These are phyloP conservation scores for Rickenella mellea DNA, from an alignment of 768 basidiomycete species.

Conservation along the genomic window DNA sequence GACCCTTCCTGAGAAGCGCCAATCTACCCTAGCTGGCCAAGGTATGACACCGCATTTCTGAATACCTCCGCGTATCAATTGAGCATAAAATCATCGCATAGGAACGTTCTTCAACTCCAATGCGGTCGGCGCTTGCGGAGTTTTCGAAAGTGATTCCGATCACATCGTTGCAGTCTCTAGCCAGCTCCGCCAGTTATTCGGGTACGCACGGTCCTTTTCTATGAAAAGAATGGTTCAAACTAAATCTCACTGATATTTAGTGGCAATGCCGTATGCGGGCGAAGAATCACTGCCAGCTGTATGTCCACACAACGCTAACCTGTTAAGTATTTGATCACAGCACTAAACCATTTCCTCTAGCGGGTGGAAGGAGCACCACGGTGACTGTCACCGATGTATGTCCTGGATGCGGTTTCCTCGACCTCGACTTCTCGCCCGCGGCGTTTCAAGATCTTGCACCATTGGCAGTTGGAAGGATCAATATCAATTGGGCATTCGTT, in stretches of 20 bases:
- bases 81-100: no score
- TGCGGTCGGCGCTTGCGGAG: slow-evolving; percentile 34
- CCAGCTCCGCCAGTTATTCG: slow-evolving; percentile 22
- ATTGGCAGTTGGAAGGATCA: no score
- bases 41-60: no score
- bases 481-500: no score
- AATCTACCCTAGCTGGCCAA: no score
- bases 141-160: slow-evolving; percentile 19
- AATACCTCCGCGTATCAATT: no score
- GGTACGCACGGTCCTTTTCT: no score
- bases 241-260: no score
- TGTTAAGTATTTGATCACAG: slow-evolving; percentile 3
- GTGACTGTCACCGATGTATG: slow-evolving; percentile 22
- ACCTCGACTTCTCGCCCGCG: slow-evolving; percentile 18
- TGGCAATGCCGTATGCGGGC: slow-evolving; percentile 24
- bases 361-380: slow-evolving; percentile 15
- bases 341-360: slow-evolving; percentile 3
- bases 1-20: no score
- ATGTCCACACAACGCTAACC: not conserved
- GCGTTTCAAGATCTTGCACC: slow-evolving; percentile 20
- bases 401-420: slow-evolving; percentile 15
- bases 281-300: slow-evolving; percentile 14
- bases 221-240: no score
- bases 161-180: slow-evolving; percentile 25
- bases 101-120: slow-evolving; percentile 18